phyloP scores from a whole-genome alignment of 805 yeast genomes.

The Starmerella floricola region DNA sequence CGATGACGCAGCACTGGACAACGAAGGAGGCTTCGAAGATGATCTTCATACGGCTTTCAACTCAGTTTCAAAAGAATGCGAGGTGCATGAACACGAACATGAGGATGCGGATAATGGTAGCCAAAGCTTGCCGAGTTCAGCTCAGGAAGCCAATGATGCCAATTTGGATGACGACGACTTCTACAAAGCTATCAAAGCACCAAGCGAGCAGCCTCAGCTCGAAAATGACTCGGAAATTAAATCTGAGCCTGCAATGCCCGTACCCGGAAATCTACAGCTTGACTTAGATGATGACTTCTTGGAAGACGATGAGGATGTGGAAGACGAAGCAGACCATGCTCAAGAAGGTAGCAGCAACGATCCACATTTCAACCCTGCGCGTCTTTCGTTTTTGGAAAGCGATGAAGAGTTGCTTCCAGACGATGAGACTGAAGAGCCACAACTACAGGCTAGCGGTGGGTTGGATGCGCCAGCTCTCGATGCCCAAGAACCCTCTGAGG shows the following conservation, averaged over 20 bases:
- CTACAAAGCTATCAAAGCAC: slow-evolving; percentile 5
- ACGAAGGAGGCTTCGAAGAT: neutral
- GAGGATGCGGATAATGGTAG: neutral
- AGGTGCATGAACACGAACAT: neutral
- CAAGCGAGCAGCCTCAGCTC: neutral
- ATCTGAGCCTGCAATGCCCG: neutral
- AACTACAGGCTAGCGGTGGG: no score
- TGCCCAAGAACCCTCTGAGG: neutral
- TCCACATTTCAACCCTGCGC: neutral
- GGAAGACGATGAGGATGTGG: slow-evolving; percentile 17
- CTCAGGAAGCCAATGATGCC: neutral
- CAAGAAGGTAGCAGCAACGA: no score
- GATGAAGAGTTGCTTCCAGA: slow-evolving; percentile 29
- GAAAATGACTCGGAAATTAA: slow-evolving; percentile 1
- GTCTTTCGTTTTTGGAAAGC: slow-evolving; percentile 26
- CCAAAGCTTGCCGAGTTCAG: neutral
- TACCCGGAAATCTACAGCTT: slow-evolving; percentile 7
- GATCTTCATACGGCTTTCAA: neutral
- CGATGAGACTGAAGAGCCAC: slow-evolving; percentile 20
- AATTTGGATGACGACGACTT: slow-evolving; percentile 7
- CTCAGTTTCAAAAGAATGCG: neutral
- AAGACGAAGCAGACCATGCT: neutral
- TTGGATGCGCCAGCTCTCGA: no score
- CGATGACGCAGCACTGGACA: neutral
- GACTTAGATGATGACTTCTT: slow-evolving; percentile 22